Evolutionary conservation across 2,329 filamentous ascomycete genomes (phyloP).

Genomic region (Xylariomycetidae sp.): DNA sequence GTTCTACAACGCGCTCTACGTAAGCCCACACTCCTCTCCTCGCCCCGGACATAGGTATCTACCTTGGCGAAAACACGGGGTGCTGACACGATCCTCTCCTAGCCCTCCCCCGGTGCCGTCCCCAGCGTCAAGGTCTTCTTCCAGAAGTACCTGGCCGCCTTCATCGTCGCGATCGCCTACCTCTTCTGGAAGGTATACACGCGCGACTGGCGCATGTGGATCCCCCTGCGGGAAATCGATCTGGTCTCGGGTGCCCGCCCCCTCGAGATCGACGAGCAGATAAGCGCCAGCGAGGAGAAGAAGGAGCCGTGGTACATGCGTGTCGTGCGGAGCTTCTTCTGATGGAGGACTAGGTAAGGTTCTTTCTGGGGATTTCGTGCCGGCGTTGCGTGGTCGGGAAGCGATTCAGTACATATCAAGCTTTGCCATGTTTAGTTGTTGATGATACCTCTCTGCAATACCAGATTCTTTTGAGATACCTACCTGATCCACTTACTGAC

Average conservation of each 20-base stretch:
- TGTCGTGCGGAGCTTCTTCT: conserved; percentile 10
- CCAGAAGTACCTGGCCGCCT: conserved; percentile 48
- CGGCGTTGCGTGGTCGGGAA: too few relatives aligned
- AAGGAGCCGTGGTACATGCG: conserved; percentile 8
- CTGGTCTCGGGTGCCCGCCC: conserved; percentile 52
- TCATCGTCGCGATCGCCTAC: conserved; percentile 53
- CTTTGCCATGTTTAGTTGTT: too few relatives aligned
- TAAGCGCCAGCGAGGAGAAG: conserved; percentile 17
- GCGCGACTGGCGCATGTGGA: conserved; percentile 48
- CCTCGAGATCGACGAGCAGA: conserved; percentile 33
- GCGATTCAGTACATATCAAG: too few relatives aligned
- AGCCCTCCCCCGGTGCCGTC: conserved; percentile 28
- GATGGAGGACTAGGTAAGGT: too few relatives aligned
- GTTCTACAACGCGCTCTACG: conserved; percentile 62
- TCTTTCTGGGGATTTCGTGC: too few relatives aligned
- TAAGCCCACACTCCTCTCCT: conserved; percentile 20
- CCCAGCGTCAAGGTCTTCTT: conserved; percentile 50
- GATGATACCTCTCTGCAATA: too few relatives aligned
- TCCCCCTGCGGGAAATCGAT: conserved; percentile 55
- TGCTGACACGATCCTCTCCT: conserved; percentile 7
- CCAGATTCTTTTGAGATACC: too few relatives aligned
- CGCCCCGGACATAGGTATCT: background rate
- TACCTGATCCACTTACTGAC: too few relatives aligned
- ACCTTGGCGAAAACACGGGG: background rate
- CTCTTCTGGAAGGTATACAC: conserved; percentile 58